Percentiles rank a stretch among this genome's conserved stretches.
These are phyloP conservation scores for Taphrina communis DNA, from an alignment of 1,139 yeast species.

Conservation along the genomic window DNA sequence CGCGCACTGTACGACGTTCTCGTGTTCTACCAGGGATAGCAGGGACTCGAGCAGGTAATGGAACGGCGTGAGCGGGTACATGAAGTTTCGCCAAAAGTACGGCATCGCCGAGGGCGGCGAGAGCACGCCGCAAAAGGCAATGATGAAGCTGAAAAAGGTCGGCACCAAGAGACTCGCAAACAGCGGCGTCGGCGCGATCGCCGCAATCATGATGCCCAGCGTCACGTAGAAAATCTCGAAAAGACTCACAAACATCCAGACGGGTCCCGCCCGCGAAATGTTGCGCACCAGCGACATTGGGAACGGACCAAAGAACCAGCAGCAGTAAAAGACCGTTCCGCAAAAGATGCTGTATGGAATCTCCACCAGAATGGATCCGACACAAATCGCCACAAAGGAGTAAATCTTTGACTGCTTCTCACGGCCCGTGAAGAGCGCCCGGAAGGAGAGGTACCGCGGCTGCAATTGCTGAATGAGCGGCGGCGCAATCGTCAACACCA, in stretches of 20 bases:
- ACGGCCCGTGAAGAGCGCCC: constrained; percentile 80
- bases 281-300: constrained; percentile 57
- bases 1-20: constrained; percentile 62
- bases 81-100: constrained; percentile 67
- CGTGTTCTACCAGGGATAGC: constrained; percentile 61
- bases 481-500: constrained; percentile 60
- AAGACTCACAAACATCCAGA: constrained; percentile 60
- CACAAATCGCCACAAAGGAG: constrained; percentile 65
- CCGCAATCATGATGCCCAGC: constrained; percentile 62
- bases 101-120: constrained; percentile 65
- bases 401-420: constrained; percentile 69
- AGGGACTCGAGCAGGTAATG: constrained; percentile 69
- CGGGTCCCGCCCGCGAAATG: constrained; percentile 55
- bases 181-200: constrained; percentile 66
- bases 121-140: constrained; percentile 66
- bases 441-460: constrained; percentile 60
- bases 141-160: constrained; percentile 60
- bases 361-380: constrained; percentile 73
- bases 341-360: constrained; percentile 73
- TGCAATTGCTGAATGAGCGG: constrained; percentile 65
- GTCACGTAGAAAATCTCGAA: constrained; percentile 65
- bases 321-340: constrained; percentile 70
- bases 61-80: constrained; percentile 74
- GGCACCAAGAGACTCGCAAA: constrained; percentile 66
- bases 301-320: constrained; percentile 65